Percentiles rank a stretch among this genome's conserved stretches.
Evolutionary conservation across 805 yeast species (phyloP).

Genomic region (Pichia occidentalis): DNA sequence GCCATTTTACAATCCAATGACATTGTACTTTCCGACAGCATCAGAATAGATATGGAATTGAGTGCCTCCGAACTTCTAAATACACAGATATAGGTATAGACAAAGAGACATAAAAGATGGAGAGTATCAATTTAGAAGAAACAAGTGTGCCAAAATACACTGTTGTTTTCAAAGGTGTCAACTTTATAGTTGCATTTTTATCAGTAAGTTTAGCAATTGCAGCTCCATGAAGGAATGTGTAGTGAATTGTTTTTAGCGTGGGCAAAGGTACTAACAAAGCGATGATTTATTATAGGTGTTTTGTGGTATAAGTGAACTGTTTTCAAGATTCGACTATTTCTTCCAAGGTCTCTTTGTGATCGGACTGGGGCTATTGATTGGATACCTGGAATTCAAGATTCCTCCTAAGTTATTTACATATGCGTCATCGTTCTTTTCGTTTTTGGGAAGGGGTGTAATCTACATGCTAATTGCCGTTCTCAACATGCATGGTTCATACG

Average conservation of each 20-base stretch:
- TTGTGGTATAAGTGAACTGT: constrained; percentile 44
- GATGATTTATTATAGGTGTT: constrained; percentile 34
- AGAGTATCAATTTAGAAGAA: constrained; percentile 39
- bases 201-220: too few relatives aligned
- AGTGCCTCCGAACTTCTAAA: too few relatives aligned
- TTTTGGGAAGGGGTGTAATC: constrained; percentile 67
- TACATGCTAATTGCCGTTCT: constrained; percentile 46
- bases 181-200: constrained; percentile 48
- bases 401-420: constrained; percentile 59
- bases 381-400: constrained; percentile 38
- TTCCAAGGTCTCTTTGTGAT: constrained; percentile 54
- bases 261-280: too few relatives aligned
- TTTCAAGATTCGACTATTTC: constrained; percentile 37
- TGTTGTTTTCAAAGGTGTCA: constrained; percentile 43
- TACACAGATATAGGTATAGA: too few relatives aligned
- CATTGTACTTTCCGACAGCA: too few relatives aligned
- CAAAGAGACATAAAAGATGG: constrained; percentile 22
- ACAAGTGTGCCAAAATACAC: constrained; percentile 25
- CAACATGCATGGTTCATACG: constrained; percentile 41
- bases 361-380: constrained; percentile 47
- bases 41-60: too few relatives aligned
- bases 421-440: constrained; percentile 62
- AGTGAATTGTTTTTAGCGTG: too few relatives aligned
- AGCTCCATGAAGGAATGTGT: too few relatives aligned
- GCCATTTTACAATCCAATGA: too few relatives aligned